These are phyloP conservation scores for Kodamaea plutei DNA, from an alignment of 1,139 yeast genomes.

Conservation along the genomic window DNA sequence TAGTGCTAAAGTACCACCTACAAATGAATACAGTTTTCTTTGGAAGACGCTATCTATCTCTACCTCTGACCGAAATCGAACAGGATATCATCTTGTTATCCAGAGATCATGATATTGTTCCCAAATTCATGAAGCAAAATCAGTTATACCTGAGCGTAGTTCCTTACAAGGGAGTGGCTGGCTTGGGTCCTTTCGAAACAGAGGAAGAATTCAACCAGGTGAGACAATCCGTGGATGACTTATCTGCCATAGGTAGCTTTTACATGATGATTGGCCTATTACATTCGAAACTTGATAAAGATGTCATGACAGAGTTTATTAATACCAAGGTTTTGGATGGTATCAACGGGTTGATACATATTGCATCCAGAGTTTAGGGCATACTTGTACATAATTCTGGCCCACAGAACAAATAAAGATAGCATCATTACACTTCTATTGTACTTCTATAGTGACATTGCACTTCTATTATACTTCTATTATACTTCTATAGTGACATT, in stretches of 20 bases:
- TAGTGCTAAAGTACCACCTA: conserved; percentile 18
- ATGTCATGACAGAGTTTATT: conserved; percentile 23
- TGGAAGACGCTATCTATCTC: conserved; percentile 24
- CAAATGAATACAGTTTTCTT: conserved; percentile 23
- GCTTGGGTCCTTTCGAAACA: conserved; percentile 14
- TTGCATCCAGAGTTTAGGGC: conserved; percentile 10
- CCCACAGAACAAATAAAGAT: no score
- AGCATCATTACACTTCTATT: no score
- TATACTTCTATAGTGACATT: no score
- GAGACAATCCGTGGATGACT: conserved; percentile 18
- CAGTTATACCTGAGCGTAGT: conserved; percentile 24
- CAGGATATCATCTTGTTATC: conserved; percentile 17
- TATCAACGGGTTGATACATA: conserved; percentile 13
- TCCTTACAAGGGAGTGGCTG: conserved; percentile 30
- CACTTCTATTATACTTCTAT: no score
- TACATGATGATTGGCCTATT: conserved; percentile 39
- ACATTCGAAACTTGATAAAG: conserved; percentile 25
- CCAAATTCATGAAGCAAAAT: conserved; percentile 32
- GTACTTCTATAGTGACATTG: no score
- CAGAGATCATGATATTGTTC: conserved; percentile 20
- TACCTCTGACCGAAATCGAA: conserved; percentile 25
- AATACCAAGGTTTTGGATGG: conserved; percentile 30
- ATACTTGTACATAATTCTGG: no score
- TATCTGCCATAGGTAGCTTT: conserved; percentile 34
- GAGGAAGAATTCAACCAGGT: conserved; percentile 11